These are phyloP conservation scores for Ganoderma lucidum DNA, from an alignment of 1,284 basidiomycete species.

Conservation along the genomic window DNA sequence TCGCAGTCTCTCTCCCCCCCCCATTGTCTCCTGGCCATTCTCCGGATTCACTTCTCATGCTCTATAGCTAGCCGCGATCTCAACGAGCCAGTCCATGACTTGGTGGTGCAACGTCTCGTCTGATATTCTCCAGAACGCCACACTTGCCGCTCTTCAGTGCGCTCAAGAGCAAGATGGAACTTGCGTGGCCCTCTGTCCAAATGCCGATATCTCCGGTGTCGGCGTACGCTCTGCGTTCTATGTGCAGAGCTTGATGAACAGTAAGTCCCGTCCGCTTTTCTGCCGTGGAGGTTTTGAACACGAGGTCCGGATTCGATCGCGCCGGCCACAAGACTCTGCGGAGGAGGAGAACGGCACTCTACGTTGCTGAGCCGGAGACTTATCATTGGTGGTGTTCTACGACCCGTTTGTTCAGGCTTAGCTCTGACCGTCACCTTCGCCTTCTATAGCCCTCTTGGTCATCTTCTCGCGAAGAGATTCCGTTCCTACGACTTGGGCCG, in stretches of 20 bases:
- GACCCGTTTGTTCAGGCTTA: neutral
- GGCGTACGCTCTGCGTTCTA: constrained; percentile 42
- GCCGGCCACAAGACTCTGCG: neutral
- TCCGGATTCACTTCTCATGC: constrained; percentile 3
- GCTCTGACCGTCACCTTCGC: constrained; percentile 15
- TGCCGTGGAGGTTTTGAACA: neutral
- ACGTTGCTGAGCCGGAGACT: neutral
- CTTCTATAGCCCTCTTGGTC: constrained; percentile 37
- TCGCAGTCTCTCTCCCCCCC: neutral
- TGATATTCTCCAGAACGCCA: constrained; percentile 19
- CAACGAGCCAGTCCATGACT: constrained; percentile 9
- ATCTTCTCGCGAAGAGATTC: constrained; percentile 40
- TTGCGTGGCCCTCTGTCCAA: constrained; percentile 37
- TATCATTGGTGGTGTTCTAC: constrained; percentile 8
- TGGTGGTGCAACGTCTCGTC: constrained; percentile 19
- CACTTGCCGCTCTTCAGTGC: constrained; percentile 20
- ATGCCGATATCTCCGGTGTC: constrained; percentile 40
- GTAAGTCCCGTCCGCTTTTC: constrained; percentile 29
- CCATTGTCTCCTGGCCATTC: neutral
- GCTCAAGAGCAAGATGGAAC: neutral
- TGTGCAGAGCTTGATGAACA: constrained; percentile 40
- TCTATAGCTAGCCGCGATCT: constrained; percentile 8
- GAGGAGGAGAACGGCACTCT: neutral
- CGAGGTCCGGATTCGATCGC: constrained; percentile 14
- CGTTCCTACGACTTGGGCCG: constrained; percentile 41